phyloP scores from a whole-genome alignment of 2,329 filamentous ascomycete genomes.

The Neoascochyta sp. region DNA sequence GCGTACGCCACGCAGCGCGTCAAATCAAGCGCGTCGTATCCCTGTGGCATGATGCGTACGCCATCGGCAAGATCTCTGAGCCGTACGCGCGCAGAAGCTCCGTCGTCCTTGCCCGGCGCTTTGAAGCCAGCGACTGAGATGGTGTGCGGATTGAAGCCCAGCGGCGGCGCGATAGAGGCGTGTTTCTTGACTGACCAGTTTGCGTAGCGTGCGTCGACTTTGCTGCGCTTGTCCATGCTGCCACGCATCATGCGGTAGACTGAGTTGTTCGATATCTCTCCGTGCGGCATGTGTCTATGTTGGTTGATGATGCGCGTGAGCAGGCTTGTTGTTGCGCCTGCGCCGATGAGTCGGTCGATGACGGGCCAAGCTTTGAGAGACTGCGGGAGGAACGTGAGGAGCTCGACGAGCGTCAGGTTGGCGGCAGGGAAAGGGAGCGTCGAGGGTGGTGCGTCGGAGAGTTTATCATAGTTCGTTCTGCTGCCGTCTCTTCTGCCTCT shows the following conservation, averaged over 20 bases:
- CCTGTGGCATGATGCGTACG: conserved; percentile 18
- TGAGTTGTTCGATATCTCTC: conserved; percentile 9
- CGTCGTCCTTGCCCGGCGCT: conserved; percentile 4
- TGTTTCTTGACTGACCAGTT: conserved; percentile 16
- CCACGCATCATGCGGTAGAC: conserved; percentile 17
- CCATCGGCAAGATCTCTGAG: conserved; percentile 20
- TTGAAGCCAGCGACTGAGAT: conserved; percentile 18
- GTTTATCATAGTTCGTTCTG: conserved; percentile 14
- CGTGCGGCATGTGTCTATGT: conserved; percentile 12
- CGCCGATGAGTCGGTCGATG: conserved; percentile 20
- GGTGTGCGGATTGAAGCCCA: conserved; percentile 9
- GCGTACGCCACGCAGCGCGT: conserved; percentile 22
- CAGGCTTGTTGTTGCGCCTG: conserved; percentile 11
- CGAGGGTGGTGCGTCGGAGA: conserved; percentile 13
- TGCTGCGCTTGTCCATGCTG: conserved; percentile 11
- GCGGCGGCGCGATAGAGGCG: conserved; percentile 3
- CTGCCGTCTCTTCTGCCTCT: no score
- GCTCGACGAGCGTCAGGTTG: conserved; percentile 26
- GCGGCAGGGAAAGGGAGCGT: conserved; percentile 15
- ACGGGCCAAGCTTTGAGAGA: conserved; percentile 21
- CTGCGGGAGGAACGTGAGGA: conserved; percentile 22
- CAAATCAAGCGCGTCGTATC: conserved; percentile 26
- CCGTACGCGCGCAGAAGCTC: conserved; percentile 2
- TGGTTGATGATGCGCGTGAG: conserved; percentile 16
- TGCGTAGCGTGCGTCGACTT: conserved; percentile 7